Evolutionary conservation across 805 yeast species (phyloP).

Genomic region (Candida anglica): DNA sequence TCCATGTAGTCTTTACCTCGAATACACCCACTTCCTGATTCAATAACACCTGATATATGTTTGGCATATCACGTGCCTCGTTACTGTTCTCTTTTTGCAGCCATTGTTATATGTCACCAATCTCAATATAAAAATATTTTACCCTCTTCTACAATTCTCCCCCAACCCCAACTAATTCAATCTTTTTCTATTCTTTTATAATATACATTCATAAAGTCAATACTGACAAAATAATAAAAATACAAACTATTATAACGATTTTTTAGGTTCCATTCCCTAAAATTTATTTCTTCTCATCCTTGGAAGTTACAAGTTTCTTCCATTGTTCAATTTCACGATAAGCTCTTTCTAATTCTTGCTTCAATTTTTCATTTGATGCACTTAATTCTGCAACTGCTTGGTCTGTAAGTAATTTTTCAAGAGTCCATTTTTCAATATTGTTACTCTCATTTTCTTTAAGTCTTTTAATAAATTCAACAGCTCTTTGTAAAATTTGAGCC

Average conservation of each 20-base stretch:
- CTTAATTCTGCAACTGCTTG: conserved; percentile 86
- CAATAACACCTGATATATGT: too few species aligned
- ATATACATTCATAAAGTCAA: conserved; percentile 1
- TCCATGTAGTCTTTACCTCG: too few species aligned
- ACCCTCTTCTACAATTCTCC: neutral
- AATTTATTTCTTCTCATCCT: conserved; percentile 21
- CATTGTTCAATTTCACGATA: conserved; percentile 87
- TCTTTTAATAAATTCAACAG: conserved; percentile 86
- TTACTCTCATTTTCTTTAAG: conserved; percentile 86
- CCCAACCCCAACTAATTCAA: neutral
- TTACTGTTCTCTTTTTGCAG: too few species aligned
- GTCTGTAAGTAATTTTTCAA: conserved; percentile 87
- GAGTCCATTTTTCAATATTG: conserved; percentile 90
- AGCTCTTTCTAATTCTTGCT: conserved; percentile 83
- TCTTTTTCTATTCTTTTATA: neutral
- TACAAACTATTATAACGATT: neutral
- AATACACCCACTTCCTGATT: too few species aligned
- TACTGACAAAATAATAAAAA: neutral
- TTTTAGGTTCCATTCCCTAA: conserved; percentile 4
- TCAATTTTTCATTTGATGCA: conserved; percentile 81
- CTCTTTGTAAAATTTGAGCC: conserved; percentile 82
- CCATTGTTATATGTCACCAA: too few species aligned
- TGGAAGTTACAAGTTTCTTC: conserved; percentile 43
- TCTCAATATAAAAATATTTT: neutral
- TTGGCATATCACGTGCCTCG: too few species aligned